Evolutionary conservation across 2,329 filamentous ascomycete species (phyloP), one percentile per base, ranked within the genome.

Genomic region (Fusarium foetens): DNA sequence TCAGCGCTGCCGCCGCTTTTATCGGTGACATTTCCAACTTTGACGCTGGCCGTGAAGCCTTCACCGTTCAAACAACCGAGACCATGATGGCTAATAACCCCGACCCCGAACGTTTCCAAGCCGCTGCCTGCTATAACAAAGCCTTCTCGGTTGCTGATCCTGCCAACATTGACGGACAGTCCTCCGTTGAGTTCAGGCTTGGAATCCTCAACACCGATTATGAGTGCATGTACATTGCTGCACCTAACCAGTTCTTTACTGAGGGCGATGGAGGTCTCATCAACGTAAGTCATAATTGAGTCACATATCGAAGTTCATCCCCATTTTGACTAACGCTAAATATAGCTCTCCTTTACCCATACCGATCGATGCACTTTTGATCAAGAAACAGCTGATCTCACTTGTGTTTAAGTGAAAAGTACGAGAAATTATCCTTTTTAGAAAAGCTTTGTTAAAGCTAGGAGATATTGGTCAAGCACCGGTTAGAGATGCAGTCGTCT

Each of bases 201-300:
- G 60, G 60, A 0, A 11, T 63, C 21, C 60, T 63, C 17, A 63
- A 63, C 43, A 63, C 57, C 25, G 60, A 63, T 21, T 63, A 63
- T n/a, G 60, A 63, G 57, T 63, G 60, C 57, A 63, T 63, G 60
- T 63, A 63, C 4, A 62, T 63, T n/a, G 60, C 60, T 29, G 60
- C 60, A 3, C 60, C 60, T 6, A 63, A 63, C 57, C 60, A 63
- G 25, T 63, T 63, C 43, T 63, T 63, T 5, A 63, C 60, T 0
- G 60, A 63, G 11, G 60, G 60, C 1, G 60, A 63, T 19, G 60
- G 60, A 31, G 60, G 60, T 1, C 46, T 63, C n/a, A 63, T 63
- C 29, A 63, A 63, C 36, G 60, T 62, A 63, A 62, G 60, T n/a
- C 3, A 2, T 1, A 8, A 19, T 1, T 0, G 1, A 21, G 12